These are phyloP conservation scores for Fusarium torulosum DNA, from an alignment of 2,329 filamentous ascomycete species.

Conservation along the genomic window DNA sequence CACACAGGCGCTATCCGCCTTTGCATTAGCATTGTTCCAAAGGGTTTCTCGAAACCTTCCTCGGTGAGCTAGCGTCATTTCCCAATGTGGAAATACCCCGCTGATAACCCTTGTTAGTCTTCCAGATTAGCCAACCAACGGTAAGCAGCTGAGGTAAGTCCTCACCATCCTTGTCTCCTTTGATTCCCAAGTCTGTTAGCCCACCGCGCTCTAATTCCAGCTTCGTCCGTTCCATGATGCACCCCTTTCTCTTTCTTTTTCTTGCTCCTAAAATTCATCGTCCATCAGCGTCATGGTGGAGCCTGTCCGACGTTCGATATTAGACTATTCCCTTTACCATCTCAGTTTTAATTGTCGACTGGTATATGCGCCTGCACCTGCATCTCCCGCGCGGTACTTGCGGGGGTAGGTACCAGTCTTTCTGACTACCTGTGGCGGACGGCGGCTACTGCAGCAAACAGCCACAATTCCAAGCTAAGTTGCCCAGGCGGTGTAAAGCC, in stretches of 20 bases:
- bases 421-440: constrained; percentile 11
- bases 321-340: constrained; percentile 3
- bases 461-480: constrained; percentile 11
- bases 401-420: constrained; percentile 13
- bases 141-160: constrained; percentile 16
- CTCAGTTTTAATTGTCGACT: constrained; percentile 29
- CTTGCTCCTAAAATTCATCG: constrained; percentile 9
- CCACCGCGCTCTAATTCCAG: constrained; percentile 13
- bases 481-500: constrained; percentile 23
- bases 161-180: constrained; percentile 11
- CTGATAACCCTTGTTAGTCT: constrained; percentile 33
- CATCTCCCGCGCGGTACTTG: constrained; percentile 15
- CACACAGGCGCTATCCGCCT: constrained; percentile 35
- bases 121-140: constrained; percentile 48
- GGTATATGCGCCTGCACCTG: constrained; percentile 30
- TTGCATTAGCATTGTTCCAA: constrained; percentile 44
- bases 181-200: constrained; percentile 31
- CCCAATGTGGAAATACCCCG: constrained; percentile 43
- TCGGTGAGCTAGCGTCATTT: constrained; percentile 50
- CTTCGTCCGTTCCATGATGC: constrained; percentile 18
- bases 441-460: constrained; percentile 9
- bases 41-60: constrained; percentile 56
- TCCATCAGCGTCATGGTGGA: constrained; percentile 39
- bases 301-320: constrained; percentile 7
- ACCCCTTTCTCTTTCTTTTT: constrained; percentile 39